These are phyloP conservation scores for Cladosporium sp. DNA, from an alignment of 2,329 filamentous ascomycete genomes.

Conservation along the genomic window DNA sequence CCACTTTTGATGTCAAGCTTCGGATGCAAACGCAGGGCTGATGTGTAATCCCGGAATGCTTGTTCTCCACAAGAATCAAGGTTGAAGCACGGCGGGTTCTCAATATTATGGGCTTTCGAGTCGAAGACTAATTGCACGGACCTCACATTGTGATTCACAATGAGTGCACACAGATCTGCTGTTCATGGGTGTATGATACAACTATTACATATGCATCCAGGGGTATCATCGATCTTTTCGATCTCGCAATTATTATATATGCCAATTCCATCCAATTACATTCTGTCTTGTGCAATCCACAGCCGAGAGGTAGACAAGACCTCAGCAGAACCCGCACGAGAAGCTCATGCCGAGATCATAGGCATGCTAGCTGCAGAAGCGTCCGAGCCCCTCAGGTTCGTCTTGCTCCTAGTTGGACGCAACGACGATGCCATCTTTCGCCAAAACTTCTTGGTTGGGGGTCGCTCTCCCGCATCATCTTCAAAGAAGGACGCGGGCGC, in stretches of 20 bases:
- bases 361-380: background rate
- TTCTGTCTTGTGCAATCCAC: background rate
- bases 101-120: background rate
- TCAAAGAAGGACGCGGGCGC: background rate
- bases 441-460: background rate
- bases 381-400: background rate
- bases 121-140: background rate
- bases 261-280: background rate
- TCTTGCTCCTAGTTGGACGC: background rate
- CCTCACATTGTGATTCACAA: background rate
- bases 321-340: background rate
- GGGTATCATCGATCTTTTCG: background rate
- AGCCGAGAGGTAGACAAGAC: background rate
- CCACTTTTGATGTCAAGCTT: conserved; percentile 1
- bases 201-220: background rate
- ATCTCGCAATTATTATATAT: background rate
- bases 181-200: background rate
- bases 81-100: background rate
- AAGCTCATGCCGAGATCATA: background rate
- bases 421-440: background rate
- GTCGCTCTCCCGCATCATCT: background rate
- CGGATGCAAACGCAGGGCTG: background rate
- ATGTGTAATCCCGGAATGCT: background rate
- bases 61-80: background rate
- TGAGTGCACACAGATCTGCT: background rate